phyloP scores from a whole-genome alignment of 352 stramenopile genomes.

The Phytopythium chamaehyphon region DNA sequence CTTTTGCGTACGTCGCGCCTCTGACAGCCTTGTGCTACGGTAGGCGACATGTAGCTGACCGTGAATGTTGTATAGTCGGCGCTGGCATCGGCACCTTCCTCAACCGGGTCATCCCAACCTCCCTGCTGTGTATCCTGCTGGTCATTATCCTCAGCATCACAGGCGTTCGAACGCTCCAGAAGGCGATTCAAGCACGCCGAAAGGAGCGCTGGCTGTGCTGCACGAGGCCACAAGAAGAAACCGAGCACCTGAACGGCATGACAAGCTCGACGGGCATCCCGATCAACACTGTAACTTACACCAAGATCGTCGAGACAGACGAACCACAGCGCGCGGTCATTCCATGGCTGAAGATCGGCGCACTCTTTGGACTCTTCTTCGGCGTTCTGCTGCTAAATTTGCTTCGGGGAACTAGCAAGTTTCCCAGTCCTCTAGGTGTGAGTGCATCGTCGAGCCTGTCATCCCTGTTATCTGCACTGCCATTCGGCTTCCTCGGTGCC shows the following conservation, averaged over 20 bases:
- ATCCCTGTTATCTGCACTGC: constrained; percentile 56
- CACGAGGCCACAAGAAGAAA: constrained; percentile 13
- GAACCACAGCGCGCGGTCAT: constrained; percentile 33
- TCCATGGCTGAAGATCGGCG: constrained; percentile 72
- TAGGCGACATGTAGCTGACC: neutral
- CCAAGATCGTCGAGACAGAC: constrained; percentile 15
- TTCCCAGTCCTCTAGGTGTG: constrained; percentile 88
- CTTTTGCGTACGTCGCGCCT: constrained; percentile 43
- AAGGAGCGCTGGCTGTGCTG: constrained; percentile 75
- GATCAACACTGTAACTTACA: constrained; percentile 14
- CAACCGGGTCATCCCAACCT: constrained; percentile 90
- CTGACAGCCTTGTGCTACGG: neutral
- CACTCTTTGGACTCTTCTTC: constrained; percentile 85
- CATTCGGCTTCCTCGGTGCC: constrained; percentile 71
- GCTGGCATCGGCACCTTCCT: constrained; percentile 85
- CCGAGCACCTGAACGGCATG: constrained; percentile 11
- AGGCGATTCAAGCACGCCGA: constrained; percentile 85
- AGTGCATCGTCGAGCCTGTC: constrained; percentile 73
- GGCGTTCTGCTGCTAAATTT: constrained; percentile 91
- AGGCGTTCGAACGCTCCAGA: constrained; percentile 83
- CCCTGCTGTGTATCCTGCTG: constrained; percentile 84
- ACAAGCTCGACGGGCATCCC: neutral
- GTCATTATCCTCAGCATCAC: constrained; percentile 88
- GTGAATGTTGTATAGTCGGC: constrained; percentile 28
- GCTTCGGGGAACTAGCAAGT: constrained; percentile 87